These are phyloP conservation scores for Aspergillus carlsbadensis DNA, from an alignment of 495 filamentous ascomycete genomes.

Conservation along the genomic window DNA sequence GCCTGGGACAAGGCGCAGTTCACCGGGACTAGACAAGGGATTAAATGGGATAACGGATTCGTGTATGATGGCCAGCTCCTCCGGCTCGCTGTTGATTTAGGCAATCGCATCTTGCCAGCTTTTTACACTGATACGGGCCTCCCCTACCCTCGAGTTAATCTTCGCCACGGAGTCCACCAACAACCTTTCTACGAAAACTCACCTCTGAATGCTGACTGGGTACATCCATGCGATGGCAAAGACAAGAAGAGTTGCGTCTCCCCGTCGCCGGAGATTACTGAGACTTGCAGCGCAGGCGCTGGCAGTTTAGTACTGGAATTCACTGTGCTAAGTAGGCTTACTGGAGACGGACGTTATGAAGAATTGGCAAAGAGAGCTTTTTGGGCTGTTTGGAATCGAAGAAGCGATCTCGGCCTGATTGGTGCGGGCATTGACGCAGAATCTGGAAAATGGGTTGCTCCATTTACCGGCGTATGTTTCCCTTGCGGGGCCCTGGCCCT, in stretches of 20 bases:
- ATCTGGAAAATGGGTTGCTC: slow-evolving; percentile 82
- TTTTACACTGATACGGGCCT: slow-evolving; percentile 88
- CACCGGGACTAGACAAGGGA: slow-evolving; percentile 43
- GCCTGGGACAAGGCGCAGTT: slow-evolving; percentile 41
- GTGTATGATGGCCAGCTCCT: slow-evolving; percentile 89
- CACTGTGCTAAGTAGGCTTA: slow-evolving; percentile 83
- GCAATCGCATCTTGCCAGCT: slow-evolving; percentile 78
- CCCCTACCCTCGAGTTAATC: slow-evolving; percentile 92
- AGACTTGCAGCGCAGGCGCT: slow-evolving; percentile 94
- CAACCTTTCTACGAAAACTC: slow-evolving; percentile 81
- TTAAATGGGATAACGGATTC: slow-evolving; percentile 73
- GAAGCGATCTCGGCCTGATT: slow-evolving; percentile 83
- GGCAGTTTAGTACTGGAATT: slow-evolving; percentile 94
- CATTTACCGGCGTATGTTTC: slow-evolving; percentile 68
- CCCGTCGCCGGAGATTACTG: slow-evolving; percentile 69
- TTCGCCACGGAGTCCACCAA: slow-evolving; percentile 72
- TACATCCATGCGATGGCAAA: slow-evolving; percentile 22
- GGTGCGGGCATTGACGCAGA: slow-evolving; percentile 92
- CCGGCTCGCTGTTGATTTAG: slow-evolving; percentile 80
- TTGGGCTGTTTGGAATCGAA: slow-evolving; percentile 87
- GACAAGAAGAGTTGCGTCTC: slow-evolving; percentile 33
- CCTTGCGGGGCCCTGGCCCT: too few species aligned
- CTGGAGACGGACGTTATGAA: slow-evolving; percentile 83
- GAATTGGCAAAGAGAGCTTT: slow-evolving; percentile 88
- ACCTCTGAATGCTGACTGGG: slow-evolving; percentile 58